A percentile compares a stretch with the other conserved stretches of the same genome.
These are phyloP conservation scores for Botrytis fabae DNA, from an alignment of 2,329 filamentous ascomycete species.

Conservation along the genomic window DNA sequence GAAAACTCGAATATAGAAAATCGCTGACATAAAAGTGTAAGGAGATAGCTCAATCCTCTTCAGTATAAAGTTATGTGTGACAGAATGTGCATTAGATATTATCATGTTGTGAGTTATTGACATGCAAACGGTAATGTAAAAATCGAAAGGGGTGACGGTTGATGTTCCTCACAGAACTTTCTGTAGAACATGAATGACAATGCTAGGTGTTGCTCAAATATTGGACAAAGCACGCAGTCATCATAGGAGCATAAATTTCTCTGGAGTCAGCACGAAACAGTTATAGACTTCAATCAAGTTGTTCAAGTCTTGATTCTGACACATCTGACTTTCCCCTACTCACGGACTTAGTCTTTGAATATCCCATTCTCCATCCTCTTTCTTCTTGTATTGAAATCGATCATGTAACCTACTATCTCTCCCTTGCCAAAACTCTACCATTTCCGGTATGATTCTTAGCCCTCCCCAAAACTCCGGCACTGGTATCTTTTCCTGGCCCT, in stretches of 20 bases:
- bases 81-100: rapidly evolving
- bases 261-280: neutral
- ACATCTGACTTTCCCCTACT: neutral
- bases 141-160: neutral
- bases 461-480: slow-evolving; percentile 96
- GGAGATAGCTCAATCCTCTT: neutral
- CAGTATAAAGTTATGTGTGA: neutral
- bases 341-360: slow-evolving; percentile 74
- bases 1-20: too few relatives aligned
- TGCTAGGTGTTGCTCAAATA: neutral
- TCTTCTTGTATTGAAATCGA: slow-evolving; percentile 80
- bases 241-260: neutral
- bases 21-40: too few relatives aligned
- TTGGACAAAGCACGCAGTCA: neutral
- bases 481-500: slow-evolving; percentile 75
- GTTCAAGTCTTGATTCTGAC: neutral
- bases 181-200: neutral
- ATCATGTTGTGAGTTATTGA: neutral
- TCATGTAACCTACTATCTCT: slow-evolving; percentile 88
- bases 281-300: neutral
- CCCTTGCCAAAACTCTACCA: slow-evolving; percentile 96
- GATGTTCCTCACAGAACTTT: neutral
- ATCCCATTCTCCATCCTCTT: slow-evolving; percentile 58
- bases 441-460: slow-evolving; percentile 77
- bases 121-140: neutral